Conservation (phyloP, 2,329 filamentous ascomycete genomes). For the Fusarium sororula region DNA sequence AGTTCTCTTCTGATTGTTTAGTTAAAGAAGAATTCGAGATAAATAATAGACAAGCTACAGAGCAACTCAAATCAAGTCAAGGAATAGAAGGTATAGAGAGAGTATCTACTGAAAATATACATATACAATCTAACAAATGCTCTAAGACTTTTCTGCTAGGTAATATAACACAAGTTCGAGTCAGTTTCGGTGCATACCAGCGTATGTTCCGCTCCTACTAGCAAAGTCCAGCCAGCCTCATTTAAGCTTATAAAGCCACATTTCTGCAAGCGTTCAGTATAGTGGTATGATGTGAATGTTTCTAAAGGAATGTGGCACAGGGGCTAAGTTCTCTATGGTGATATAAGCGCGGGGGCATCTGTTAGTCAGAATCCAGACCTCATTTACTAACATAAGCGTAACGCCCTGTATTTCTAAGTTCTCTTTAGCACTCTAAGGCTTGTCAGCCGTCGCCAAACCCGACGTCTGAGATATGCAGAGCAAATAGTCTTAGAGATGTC, state of each 20-base stretch:
- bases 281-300: not conserved
- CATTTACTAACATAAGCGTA: not conserved
- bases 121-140: no score
- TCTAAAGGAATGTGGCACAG: not conserved
- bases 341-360: not conserved
- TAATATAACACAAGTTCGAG: not conserved
- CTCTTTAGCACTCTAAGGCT: not conserved
- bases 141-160: no score
- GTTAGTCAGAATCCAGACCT: not conserved
- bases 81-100: no score
- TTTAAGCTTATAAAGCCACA: not conserved
- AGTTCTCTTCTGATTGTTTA: no score
- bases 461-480: not conserved
- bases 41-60: fast-evolving
- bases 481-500: not conserved
- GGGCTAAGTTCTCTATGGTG: no score
- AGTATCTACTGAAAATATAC: no score
- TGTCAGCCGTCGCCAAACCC: not conserved
- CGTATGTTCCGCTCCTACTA: fast-evolving
- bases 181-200: not conserved
- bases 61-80: no score
- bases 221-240: not conserved
- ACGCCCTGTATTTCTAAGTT: not conserved
- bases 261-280: not conserved
- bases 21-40: not conserved